These are phyloP conservation scores for Xerocomellus amylosporus DNA, from an alignment of 768 basidiomycete genomes.

Conservation along the genomic window DNA sequence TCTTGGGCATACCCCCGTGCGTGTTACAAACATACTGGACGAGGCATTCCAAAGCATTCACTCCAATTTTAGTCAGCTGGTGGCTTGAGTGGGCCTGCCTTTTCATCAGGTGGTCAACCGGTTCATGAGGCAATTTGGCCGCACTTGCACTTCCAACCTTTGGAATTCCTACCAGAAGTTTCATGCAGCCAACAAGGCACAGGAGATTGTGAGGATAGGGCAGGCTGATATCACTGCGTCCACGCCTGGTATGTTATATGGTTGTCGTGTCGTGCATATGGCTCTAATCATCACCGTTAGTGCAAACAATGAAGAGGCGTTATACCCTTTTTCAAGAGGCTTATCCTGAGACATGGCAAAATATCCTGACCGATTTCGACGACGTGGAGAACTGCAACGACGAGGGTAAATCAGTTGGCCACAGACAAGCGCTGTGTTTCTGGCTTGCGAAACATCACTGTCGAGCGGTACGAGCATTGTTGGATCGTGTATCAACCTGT, in stretches of 20 bases:
- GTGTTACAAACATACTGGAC: too few relatives aligned
- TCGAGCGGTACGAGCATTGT: too few relatives aligned
- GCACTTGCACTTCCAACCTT: not conserved
- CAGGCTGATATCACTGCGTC: not conserved
- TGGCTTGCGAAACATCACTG: not conserved
- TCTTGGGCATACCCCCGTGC: too few relatives aligned
- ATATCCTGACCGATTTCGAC: not conserved
- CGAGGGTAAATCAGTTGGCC: not conserved
- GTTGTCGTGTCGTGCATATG: too few relatives aligned
- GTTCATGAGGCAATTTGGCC: not conserved
- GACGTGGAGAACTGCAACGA: not conserved
- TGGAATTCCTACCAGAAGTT: not conserved
- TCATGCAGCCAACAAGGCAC: not conserved
- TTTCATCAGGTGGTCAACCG: not conserved
- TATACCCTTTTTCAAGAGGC: not conserved
- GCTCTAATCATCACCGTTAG: not conserved
- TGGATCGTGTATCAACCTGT: too few relatives aligned
- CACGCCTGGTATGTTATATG: too few relatives aligned
- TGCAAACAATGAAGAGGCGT: not conserved
- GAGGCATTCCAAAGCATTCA: too few relatives aligned
- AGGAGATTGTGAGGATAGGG: not conserved
- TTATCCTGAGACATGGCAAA: not conserved
- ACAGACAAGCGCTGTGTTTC: not conserved
- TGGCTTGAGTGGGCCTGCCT: not conserved
- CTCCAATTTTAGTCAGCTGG: too few relatives aligned